Evolutionary conservation across 2,329 filamentous ascomycete species (phyloP).

Genomic region (Fusarium succisae): DNA sequence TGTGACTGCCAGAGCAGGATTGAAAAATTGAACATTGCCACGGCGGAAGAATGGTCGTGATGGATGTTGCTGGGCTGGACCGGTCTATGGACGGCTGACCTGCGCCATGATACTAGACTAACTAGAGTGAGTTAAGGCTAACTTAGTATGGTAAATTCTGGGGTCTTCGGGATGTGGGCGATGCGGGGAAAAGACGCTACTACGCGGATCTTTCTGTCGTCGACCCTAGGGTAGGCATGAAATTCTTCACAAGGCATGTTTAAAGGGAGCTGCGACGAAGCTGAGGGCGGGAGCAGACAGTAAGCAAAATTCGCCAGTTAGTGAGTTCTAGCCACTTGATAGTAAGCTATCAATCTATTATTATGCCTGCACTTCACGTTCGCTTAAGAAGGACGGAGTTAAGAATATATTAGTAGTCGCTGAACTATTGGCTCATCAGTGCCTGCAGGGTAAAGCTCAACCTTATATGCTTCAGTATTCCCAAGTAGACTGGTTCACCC

Average conservation of each 20-base stretch:
- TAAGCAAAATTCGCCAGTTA: fast-evolving
- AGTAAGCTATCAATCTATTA: not conserved
- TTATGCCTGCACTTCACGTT: too few relatives aligned
- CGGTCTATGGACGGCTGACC: not conserved
- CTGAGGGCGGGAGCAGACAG: not conserved
- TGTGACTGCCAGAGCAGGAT: fast-evolving
- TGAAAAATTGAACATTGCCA: not conserved
- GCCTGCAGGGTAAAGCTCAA: fast-evolving
- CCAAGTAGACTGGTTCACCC: too few relatives aligned
- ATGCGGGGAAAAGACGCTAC: not conserved
- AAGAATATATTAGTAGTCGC: fast-evolving
- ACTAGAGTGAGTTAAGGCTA: too few relatives aligned
- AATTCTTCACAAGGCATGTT: not conserved
- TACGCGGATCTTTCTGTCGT: not conserved
- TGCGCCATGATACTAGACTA: not conserved
- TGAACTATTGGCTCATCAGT: too few relatives aligned
- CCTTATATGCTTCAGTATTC: fast-evolving
- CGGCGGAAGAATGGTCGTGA: not conserved
- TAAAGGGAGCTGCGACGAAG: not conserved
- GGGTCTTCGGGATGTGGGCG: not conserved
- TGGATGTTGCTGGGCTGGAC: not conserved
- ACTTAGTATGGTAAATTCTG: not conserved
- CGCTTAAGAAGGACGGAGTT: too few relatives aligned
- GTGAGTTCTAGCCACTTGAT: fast-evolving
- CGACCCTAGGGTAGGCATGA: not conserved